Conservation (phyloP, 225 moss, liverwort and hornwort species). For the Asterella californica region DNA sequence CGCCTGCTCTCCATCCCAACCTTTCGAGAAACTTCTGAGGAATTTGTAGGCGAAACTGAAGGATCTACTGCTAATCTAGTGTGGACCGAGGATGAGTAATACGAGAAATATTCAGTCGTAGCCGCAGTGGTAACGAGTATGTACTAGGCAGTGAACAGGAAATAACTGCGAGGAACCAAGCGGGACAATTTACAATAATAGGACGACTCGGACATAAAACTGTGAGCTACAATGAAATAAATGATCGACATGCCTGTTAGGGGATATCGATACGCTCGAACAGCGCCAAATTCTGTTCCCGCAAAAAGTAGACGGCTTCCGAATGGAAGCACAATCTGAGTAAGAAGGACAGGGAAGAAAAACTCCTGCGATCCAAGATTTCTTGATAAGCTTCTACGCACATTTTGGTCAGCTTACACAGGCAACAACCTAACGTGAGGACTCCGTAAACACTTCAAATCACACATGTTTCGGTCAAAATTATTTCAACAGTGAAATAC, state of each 20-base stretch:
- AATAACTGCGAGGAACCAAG: background rate
- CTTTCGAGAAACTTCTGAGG: constrained; percentile 21
- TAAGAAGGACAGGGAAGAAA: constrained; percentile 51
- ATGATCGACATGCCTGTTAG: constrained; percentile 63
- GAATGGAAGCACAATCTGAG: constrained; percentile 65
- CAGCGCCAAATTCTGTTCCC: constrained; percentile 73
- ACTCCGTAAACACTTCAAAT: background rate
- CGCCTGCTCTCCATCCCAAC: constrained; percentile 54
- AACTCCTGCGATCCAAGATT: constrained; percentile 51
- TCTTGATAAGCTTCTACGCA: background rate
- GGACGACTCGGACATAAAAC: background rate
- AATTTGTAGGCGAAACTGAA: background rate
- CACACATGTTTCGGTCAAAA: background rate
- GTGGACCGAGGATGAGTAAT: background rate
- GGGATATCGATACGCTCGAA: constrained; percentile 80
- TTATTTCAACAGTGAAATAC: constrained; percentile 33
- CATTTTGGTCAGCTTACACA: background rate
- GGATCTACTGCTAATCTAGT: background rate
- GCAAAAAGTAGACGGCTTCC: constrained; percentile 80
- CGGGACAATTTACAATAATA: background rate
- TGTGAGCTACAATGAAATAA: background rate
- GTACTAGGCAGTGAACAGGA: background rate
- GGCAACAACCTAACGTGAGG: background rate
- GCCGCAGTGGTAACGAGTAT: background rate
- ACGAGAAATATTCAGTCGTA: background rate